Conservation (phyloP, 371 early-diverging fungal genomes). For the Lichtheimia ramosa region DNA sequence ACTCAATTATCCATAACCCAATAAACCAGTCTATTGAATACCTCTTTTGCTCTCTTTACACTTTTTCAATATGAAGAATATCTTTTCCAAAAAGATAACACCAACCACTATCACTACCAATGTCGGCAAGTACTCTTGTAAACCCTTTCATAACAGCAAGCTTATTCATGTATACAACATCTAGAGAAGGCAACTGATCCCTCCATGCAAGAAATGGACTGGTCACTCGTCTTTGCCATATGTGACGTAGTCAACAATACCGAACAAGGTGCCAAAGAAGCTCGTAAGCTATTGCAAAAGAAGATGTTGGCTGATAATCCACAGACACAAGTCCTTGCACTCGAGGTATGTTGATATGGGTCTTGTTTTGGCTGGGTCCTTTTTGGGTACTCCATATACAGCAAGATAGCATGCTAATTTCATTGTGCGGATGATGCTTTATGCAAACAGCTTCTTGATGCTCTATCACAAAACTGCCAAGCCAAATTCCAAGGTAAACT, state of each 20-base stretch:
- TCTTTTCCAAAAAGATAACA: conserved; percentile 46
- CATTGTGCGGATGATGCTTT: not conserved
- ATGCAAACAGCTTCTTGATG: conserved; percentile 36
- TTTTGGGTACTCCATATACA: not conserved
- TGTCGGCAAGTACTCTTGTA: conserved; percentile 24
- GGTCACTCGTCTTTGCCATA: conserved; percentile 43
- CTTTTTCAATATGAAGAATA: conserved; percentile 1
- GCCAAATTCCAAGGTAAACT: conserved; percentile 27
- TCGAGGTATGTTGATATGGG: conserved; percentile 29
- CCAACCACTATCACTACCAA: conserved; percentile 42
- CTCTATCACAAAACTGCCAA: conserved; percentile 43
- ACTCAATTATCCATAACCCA: not conserved
- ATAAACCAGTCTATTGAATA: not conserved
- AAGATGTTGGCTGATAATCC: conserved; percentile 37
- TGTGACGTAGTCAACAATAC: conserved; percentile 41
- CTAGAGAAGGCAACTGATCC: conserved; percentile 36
- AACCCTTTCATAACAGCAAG: not conserved
- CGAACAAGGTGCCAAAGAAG: conserved; percentile 50
- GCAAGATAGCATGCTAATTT: not conserved
- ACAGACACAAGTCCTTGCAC: conserved; percentile 33
- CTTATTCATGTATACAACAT: not conserved
- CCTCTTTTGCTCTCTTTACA: not conserved
- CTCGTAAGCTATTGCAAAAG: conserved; percentile 49
- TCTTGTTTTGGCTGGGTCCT: not conserved
- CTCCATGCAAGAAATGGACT: conserved; percentile 32